Evolutionary conservation across 202 grass and related monocot genomes (phyloP), one percentile per base, ranked within the genome.

Genomic region (Panicum virgatum): DNA sequence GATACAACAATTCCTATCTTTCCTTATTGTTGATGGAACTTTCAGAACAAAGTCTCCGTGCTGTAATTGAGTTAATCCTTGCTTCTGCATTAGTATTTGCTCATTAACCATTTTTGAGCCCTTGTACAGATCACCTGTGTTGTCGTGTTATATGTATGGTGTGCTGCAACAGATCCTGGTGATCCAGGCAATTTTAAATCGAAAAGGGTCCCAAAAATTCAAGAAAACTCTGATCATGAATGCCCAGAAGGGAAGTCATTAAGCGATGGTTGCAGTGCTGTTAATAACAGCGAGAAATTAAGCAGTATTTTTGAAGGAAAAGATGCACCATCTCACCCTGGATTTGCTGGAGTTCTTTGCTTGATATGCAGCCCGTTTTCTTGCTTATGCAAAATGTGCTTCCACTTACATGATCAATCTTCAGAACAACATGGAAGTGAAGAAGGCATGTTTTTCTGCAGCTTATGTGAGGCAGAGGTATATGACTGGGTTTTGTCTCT

Each of bases 391-490:
- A 88, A 90, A 56, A 78, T 27, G 73, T 95, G 85, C 66, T 71
- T 85, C 77, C 76, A 76, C 76, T 32, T 32, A 0, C 75, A 85
- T 73, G 79, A 87, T 26, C 81, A 85, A 39, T 78, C 60, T 58
- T 93, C 92, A 61, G 96, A 95, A 65, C 82, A 93, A 1, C 65
- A 89, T 40, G 66, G 69, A 73, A 88, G 90, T 65, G 92, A 95
- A 77, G 92, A 93, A n/a, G 96, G 92, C 77, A 93, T 94, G 90
- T 93, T 98, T 74, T 98, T 93, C 82, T 98, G 92, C 79, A 98
- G 96, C 83, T 70, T 96, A 37, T 98, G 96, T 62, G 92, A 98
- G 87, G 96, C 90, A 50, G 96, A 95, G 96, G 96, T 98, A 93
- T 54, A 54, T 54, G n/a, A 56, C 46, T 48, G 46, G 45, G 29